Conservation (phyloP, 1,139 yeast species). For the Debaryomycetaceae sp. region DNA sequence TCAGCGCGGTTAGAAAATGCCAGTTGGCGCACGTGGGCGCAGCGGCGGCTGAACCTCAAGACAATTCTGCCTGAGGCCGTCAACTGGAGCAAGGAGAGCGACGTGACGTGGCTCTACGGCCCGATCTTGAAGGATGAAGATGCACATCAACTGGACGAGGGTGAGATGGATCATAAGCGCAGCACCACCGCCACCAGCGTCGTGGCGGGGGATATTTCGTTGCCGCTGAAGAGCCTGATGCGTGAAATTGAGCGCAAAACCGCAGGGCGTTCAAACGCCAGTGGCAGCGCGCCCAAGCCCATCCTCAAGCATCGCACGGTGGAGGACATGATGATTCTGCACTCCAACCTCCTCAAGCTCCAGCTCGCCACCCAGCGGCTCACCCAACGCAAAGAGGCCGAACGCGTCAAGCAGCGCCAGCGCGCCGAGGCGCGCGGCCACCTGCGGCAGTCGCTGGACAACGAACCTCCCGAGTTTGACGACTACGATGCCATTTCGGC, state of each 20-base stretch:
- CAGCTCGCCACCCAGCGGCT: constrained; percentile 41
- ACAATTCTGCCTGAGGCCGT: constrained; percentile 71
- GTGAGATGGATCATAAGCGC: constrained; percentile 16
- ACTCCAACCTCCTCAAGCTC: constrained; percentile 45
- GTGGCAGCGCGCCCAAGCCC: constrained; percentile 61
- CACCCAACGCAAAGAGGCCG: constrained; percentile 19
- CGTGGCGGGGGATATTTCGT: constrained; percentile 45
- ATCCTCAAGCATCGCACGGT: constrained; percentile 79
- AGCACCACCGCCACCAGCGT: constrained; percentile 36
- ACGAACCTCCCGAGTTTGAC: constrained; percentile 39
- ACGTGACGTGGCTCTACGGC: constrained; percentile 80
- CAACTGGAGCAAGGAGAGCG: constrained; percentile 78
- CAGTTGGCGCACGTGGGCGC: constrained; percentile 88
- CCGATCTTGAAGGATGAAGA: constrained; percentile 56
- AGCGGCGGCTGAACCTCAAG: constrained; percentile 57
- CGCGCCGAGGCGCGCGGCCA: constrained; percentile 14
- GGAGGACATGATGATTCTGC: constrained; percentile 66
- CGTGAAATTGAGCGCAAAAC: constrained; percentile 15
- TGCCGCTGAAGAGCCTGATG: constrained; percentile 23
- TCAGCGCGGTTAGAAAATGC: constrained; percentile 72
- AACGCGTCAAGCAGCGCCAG: constrained; percentile 13
- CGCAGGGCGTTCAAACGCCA: constrained; percentile 6
- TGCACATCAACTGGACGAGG: constrained; percentile 24
- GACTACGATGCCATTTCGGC: constrained; percentile 59
- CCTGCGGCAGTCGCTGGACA: constrained; percentile 10